Evolutionary conservation across 148 eudicot species (phyloP).

Genomic region (Silene latifolia): DNA sequence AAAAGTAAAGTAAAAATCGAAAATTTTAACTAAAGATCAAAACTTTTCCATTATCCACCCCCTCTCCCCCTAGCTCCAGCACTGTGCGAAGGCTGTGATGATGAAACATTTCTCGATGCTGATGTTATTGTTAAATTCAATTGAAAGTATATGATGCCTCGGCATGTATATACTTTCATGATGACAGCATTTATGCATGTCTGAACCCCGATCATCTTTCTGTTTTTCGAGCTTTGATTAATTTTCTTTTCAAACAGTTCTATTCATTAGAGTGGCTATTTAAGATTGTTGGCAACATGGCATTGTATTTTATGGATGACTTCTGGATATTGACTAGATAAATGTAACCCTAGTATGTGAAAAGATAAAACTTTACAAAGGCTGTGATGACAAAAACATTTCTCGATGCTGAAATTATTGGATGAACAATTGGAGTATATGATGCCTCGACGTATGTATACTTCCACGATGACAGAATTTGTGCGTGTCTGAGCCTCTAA

Average conservation of each 20-base stretch:
- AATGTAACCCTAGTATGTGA: background rate
- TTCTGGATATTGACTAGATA: too few species aligned
- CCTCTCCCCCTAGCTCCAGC: too few species aligned
- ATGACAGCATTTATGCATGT: slow-evolving; percentile 12
- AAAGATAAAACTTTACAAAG: background rate
- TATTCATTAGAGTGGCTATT: background rate
- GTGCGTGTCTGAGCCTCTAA: slow-evolving; percentile 39
- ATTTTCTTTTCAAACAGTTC: background rate
- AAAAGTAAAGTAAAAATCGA: too few species aligned
- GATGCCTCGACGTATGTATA: slow-evolving; percentile 15
- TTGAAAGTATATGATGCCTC: slow-evolving; percentile 14
- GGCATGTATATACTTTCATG: slow-evolving; percentile 23
- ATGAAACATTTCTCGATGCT: slow-evolving; percentile 8
- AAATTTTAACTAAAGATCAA: too few species aligned
- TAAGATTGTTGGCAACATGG: background rate
- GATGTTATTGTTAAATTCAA: slow-evolving; percentile 6
- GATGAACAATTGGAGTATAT: slow-evolving; percentile 22
- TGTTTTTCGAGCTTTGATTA: background rate
- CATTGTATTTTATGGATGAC: background rate
- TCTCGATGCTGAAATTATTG: slow-evolving; percentile 2
- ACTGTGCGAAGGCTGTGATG: background rate
- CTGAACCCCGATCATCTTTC: background rate
- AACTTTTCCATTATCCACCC: too few species aligned
- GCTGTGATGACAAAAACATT: slow-evolving; percentile 4
- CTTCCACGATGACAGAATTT: slow-evolving; percentile 32